Base-by-base conservation (phyloP, 192 early-diverging fungal species). In the Coemansia sp. region DNA sequence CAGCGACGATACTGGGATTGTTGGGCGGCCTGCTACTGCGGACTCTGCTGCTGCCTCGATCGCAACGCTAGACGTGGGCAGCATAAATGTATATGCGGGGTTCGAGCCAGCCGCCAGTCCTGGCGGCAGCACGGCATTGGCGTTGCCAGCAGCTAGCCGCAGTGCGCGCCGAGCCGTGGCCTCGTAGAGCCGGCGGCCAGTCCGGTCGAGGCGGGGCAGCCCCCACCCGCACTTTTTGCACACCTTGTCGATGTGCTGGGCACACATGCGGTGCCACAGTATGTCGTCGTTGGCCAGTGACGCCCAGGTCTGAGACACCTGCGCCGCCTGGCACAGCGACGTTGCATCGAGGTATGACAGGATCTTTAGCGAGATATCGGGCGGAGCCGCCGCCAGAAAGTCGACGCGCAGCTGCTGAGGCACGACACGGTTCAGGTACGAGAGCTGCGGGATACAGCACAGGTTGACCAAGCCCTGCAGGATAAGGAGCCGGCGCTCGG, bases 141-240 rank as follows among this genome's bases (percentile, higher is more conserved):
- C 34, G 16, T 14, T 63, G 1, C n/a, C n/a, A n/a, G 60, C 41
- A 14, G 61, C 39, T 19, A 71, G 62, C 26, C 22, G 30, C 41
- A 65, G 37, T n/a, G 62, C 46, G 27, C 66, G 44, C 17, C 74
- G 50, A 35, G 67, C 52, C 23, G 76, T 50, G 28, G 67, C 50
- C 69, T 79, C 60, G 79, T 73, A 75, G 2, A 67, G 37, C 17
- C 73, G 66, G 16, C 67, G 66, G 26, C 67, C 54, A 28, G 59
- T 82, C 33, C 68, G 79, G 43, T 88, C 81, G 20, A 93, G 66
- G 51, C 91, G 54, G n/a, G 94, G 94, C 27, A 97, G 51, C 1
- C 96, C 94, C 94, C 94, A 99, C 2, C 96, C 96, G 65, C 96
- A 99, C 47, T 86, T 95, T 54, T 77, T 78, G 56, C 96, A 99